These are phyloP conservation scores for Amaranthus hypochondriacus DNA, from an alignment of 148 eudicot genomes.

Conservation along the genomic window DNA sequence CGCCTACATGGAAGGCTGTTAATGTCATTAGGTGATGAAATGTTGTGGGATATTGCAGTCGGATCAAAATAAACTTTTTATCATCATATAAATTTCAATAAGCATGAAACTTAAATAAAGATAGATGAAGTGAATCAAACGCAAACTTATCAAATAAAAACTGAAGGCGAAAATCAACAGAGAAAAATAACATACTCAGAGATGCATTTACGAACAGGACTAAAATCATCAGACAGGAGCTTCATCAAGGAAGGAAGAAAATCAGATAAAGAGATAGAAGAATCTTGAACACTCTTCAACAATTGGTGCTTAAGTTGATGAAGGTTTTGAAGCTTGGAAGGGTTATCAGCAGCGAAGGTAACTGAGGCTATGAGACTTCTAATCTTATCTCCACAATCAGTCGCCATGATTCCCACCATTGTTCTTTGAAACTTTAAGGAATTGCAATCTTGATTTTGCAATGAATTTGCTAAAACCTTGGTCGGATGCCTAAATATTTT, in stretches of 20 bases:
- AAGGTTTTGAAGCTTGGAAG: constrained; percentile 52
- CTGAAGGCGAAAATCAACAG: not conserved
- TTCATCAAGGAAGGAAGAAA: constrained; percentile 46
- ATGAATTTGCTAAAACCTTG: no score
- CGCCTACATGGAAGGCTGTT: no score
- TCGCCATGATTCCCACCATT: constrained; percentile 57
- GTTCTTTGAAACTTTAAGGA: not conserved
- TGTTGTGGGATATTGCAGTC: no score
- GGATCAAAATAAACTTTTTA: not conserved
- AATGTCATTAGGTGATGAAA: no score
- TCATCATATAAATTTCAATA: not conserved
- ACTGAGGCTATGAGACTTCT: constrained; percentile 42
- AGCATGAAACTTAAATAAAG: not conserved
- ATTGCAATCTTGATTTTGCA: no score
- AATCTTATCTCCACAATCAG: constrained; percentile 34
- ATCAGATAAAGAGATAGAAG: constrained; percentile 33
- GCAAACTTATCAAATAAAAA: not conserved
- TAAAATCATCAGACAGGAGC: constrained; percentile 46
- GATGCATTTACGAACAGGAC: constrained; percentile 65
- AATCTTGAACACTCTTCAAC: constrained; percentile 2
- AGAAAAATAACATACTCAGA: constrained; percentile 37
- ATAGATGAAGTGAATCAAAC: not conserved
- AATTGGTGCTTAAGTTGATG: constrained; percentile 42
- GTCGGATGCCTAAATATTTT: no score
- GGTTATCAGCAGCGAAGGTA: constrained; percentile 37